Evolutionary conservation across 768 basidiomycete genomes (phyloP).

Genomic region (Thelephora ganbajun): DNA sequence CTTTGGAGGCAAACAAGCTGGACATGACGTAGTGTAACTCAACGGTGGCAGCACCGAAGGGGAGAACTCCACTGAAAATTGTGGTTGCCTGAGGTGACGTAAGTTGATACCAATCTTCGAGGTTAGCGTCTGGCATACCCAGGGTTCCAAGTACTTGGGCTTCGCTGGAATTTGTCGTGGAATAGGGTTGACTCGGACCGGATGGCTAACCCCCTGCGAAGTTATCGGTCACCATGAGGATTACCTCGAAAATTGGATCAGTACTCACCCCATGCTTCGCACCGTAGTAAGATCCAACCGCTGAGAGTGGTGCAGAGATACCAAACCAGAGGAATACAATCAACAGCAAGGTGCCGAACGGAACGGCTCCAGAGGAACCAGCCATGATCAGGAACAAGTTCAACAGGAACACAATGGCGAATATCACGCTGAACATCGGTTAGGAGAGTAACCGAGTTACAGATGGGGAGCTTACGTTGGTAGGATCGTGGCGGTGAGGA

Average conservation of each 20-base stretch:
- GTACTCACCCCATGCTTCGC: conserved; percentile 67
- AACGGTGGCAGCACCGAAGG: conserved; percentile 92
- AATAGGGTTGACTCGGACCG: conserved; percentile 83
- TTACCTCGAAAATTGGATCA: neutral
- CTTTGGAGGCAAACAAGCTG: conserved; percentile 80
- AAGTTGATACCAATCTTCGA: conserved; percentile 1
- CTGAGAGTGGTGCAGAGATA: conserved; percentile 82
- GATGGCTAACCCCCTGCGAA: conserved; percentile 54
- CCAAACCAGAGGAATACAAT: conserved; percentile 86
- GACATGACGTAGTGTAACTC: conserved; percentile 90
- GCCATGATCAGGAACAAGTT: conserved; percentile 79
- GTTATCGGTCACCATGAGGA: neutral
- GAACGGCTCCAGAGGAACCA: conserved; percentile 89
- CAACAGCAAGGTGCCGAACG: conserved; percentile 50
- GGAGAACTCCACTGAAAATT: conserved; percentile 80
- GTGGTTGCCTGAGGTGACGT: conserved; percentile 39
- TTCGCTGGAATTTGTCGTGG: conserved; percentile 90
- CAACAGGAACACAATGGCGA: conserved; percentile 76
- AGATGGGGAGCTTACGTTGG: conserved; percentile 48
- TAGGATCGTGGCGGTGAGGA: conserved; percentile 77
- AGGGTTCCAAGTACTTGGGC: conserved; percentile 72
- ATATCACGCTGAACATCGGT: conserved; percentile 45
- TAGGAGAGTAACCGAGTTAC: neutral
- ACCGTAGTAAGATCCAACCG: conserved; percentile 78
- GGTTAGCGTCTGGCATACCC: conserved; percentile 32